Evolutionary conservation across 352 stramenopile genomes (phyloP), one percentile per base, ranked within the genome.

Genomic region (Phytophthora sp.): DNA sequence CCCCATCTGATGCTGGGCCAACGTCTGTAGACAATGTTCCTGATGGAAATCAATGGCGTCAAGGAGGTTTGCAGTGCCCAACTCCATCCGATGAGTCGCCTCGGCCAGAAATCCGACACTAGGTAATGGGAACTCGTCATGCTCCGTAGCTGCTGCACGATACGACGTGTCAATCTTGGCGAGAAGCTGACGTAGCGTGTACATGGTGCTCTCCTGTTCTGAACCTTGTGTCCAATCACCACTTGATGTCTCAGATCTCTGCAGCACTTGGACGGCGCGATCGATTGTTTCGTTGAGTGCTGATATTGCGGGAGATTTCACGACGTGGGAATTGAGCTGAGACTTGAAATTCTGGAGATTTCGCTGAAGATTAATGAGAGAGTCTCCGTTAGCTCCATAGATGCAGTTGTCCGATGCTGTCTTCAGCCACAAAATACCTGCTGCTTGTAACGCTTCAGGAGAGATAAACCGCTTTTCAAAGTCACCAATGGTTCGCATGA

Each of bases 1-100:
- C 1, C 74, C 74, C 0, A 35, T 45, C 54, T 88, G 76, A 15
- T 88, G 79, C 23, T 79, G 66, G 3, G 51, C 44, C 7, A 82
- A 68, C 5, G 63, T 71, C 4, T 83, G 70, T 12, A 85, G 73
- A 44, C 74, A 82, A 8, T 68, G 38, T 23, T 87, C 71, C 21
- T 88, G 80, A 44, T 90, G 82, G 51, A 69, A 63, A 50, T 90
- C 82, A 20, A 84, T 63, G 3, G 59, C 76, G 3, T 89, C 80
- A 18, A 91, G 58, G 8, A 91, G 26, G 36, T 76, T 87, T 4
- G 80, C 82, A 0, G 78, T 87, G 3, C 82, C 82, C 12, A 88
- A 53, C 24, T 91, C 80, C 82, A 91, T 91, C 24, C 74, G 74
- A 33, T 76, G 78, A 41, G 84, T 75, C n/a, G 71, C 60, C n/a